Evolutionary conservation across 176 grass and related monocot species (phyloP).

Genomic region (Puccinellia tenuiflora): DNA sequence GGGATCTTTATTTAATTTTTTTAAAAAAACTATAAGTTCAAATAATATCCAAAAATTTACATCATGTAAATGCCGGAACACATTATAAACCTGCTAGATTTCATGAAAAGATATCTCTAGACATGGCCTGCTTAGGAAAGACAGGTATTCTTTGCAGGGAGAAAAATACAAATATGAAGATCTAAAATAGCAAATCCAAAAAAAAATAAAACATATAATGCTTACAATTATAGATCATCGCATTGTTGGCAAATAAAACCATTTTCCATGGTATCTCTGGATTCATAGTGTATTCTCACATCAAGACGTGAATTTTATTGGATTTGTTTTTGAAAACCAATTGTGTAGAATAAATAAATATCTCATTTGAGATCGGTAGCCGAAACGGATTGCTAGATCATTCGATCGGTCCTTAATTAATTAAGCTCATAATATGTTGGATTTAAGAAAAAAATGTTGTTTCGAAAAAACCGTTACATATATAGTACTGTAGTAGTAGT

Average conservation of each 20-base stretch:
- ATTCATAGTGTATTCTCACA: neutral
- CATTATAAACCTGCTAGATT: too few relatives aligned
- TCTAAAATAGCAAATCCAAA: too few relatives aligned
- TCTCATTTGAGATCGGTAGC: neutral
- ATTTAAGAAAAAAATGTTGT: neutral
- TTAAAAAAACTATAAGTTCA: too few relatives aligned
- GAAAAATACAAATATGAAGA: too few relatives aligned
- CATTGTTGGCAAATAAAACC: neutral
- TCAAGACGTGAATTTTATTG: neutral
- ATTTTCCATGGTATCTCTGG: neutral
- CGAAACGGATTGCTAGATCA: neutral
- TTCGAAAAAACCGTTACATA: neutral
- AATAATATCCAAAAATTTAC: too few relatives aligned
- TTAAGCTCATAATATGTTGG: neutral
- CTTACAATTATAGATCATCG: too few relatives aligned
- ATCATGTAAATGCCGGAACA: neutral
- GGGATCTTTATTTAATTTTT: neutral
- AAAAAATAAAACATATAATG: neutral
- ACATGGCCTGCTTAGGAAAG: too few relatives aligned
- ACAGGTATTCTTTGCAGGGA: too few relatives aligned
- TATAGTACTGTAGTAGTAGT: neutral
- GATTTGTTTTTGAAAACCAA: too few relatives aligned
- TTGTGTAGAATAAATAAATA: neutral
- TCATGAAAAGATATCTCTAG: too few relatives aligned
- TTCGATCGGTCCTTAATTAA: too few relatives aligned